These are phyloP conservation scores for Microsporum canis DNA, from an alignment of 2,329 filamentous ascomycete species.

Conservation along the genomic window DNA sequence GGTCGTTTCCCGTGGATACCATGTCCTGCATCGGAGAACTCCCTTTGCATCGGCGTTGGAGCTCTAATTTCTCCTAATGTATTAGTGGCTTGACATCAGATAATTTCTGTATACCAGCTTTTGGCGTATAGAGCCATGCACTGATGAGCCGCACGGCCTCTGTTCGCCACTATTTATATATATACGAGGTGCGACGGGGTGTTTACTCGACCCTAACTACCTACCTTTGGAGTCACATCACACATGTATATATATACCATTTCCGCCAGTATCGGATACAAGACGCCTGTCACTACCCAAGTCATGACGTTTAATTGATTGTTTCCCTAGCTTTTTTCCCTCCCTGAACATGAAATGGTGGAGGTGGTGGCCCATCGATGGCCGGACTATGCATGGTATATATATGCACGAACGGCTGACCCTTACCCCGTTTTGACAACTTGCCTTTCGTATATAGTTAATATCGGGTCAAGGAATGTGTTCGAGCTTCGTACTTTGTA, in stretches of 20 bases:
- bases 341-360: neutral
- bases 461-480: neutral
- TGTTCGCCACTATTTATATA: neutral
- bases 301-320: neutral
- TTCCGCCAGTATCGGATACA: too few species aligned
- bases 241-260: too few species aligned
- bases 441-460: neutral
- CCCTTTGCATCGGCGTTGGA: neutral
- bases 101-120: neutral
- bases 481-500: neutral
- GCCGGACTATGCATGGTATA: neutral
- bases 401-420: conserved; percentile 2
- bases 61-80: neutral
- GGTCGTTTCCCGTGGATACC: neutral
- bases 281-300: neutral
- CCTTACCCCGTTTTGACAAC: neutral
- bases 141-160: neutral
- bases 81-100: too few species aligned
- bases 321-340: neutral
- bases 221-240: neutral
- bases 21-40: neutral
- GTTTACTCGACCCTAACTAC: neutral
- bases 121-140: neutral
- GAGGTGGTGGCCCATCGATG: neutral
- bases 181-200: neutral